These are phyloP conservation scores for Polygonum aviculare DNA, from an alignment of 148 eudicot genomes.

Conservation along the genomic window DNA sequence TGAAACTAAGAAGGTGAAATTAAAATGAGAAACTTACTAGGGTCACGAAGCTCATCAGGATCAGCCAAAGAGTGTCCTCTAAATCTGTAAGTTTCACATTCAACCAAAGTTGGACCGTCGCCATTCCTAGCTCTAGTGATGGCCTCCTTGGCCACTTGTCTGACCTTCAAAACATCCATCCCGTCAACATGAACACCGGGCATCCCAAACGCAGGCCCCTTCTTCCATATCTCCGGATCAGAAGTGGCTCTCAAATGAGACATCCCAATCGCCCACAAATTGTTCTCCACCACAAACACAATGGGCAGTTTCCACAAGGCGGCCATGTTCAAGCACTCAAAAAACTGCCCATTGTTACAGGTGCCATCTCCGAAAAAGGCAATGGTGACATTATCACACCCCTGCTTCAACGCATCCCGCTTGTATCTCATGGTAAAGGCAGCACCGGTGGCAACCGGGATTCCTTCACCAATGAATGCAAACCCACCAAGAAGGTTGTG, in stretches of 20 bases:
- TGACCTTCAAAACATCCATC: slow-evolving; percentile 93
- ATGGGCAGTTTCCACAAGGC: slow-evolving; percentile 91
- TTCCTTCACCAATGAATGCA: slow-evolving; percentile 65
- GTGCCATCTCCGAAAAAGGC: slow-evolving; percentile 95
- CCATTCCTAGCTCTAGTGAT: slow-evolving; percentile 85
- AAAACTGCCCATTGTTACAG: slow-evolving; percentile 89
- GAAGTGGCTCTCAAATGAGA: slow-evolving; percentile 87
- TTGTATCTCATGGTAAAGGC: slow-evolving; percentile 65
- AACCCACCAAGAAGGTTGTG: slow-evolving; percentile 66
- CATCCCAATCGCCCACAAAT: slow-evolving; percentile 99
- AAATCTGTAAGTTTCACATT: slow-evolving; percentile 92
- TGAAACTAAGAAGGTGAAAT: not conserved
- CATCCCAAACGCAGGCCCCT: slow-evolving; percentile 96
- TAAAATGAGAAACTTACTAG: slow-evolving; percentile 34
- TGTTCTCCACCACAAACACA: slow-evolving; percentile 91
- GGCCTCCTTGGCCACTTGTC: slow-evolving; percentile 94
- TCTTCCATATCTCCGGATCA: slow-evolving; percentile 91
- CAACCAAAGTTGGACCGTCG: slow-evolving; percentile 88
- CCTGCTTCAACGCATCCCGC: slow-evolving; percentile 74
- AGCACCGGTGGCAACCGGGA: slow-evolving; percentile 56
- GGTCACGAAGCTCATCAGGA: slow-evolving; percentile 98
- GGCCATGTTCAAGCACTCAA: slow-evolving; percentile 97
- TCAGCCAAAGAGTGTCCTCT: slow-evolving; percentile 99
- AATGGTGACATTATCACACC: slow-evolving; percentile 71
- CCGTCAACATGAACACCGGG: slow-evolving; percentile 95